Evolutionary conservation across 352 stramenopile species (phyloP).

Genomic region (Pythium coloratum): DNA sequence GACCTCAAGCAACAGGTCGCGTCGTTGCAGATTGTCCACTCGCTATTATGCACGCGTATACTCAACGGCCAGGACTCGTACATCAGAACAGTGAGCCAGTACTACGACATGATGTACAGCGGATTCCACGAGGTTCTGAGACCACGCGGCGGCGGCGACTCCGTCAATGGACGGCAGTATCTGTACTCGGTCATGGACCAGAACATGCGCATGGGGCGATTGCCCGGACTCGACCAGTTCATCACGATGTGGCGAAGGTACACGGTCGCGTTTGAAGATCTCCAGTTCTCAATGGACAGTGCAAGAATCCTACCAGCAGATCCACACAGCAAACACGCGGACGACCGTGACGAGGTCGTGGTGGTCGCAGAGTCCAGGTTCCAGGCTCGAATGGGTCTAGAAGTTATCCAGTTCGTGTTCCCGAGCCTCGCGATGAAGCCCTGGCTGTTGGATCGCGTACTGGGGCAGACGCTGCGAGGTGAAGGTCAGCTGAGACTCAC

Average conservation of each 20-base stretch:
- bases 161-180: background rate
- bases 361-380: conserved; percentile 7
- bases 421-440: background rate
- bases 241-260: conserved; percentile 13
- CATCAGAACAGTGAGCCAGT: background rate
- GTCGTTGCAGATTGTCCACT: conserved; percentile 22
- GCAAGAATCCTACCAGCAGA: background rate
- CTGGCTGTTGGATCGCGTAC: background rate
- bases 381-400: background rate
- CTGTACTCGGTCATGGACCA: conserved; percentile 13
- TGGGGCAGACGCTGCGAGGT: background rate
- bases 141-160: background rate
- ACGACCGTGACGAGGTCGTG: background rate
- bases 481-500: background rate
- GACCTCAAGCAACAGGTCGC: conserved; percentile 35
- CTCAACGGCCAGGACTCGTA: background rate
- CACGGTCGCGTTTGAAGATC: background rate
- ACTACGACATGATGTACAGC: conserved; percentile 8
- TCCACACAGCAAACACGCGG: background rate
- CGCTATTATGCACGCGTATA: conserved; percentile 26
- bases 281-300: background rate
- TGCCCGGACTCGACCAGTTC: conserved; percentile 11
- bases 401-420: background rate
- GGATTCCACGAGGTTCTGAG: conserved; percentile 17
- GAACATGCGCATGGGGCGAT: conserved; percentile 5